A percentile compares a stretch with the other conserved stretches of the same genome.
Evolutionary conservation across 305 asterid species (phyloP).

Genomic region (Coffea humblotiana): DNA sequence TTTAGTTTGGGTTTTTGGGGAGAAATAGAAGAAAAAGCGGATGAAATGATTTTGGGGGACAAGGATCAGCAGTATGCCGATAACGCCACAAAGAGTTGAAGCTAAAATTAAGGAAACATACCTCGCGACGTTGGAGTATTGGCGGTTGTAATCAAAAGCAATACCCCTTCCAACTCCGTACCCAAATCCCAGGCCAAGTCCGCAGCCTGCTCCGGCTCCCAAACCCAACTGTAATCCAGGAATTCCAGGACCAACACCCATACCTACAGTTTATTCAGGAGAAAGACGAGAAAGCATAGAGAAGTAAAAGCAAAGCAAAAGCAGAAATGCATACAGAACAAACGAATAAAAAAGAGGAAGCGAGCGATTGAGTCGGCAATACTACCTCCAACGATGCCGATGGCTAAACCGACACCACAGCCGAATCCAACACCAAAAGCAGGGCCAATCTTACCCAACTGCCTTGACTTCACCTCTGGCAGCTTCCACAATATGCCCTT

Average conservation of each 20-base stretch:
- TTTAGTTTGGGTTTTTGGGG: too few species aligned
- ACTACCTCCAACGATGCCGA: slow-evolving; percentile 67
- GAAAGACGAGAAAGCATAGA: too few species aligned
- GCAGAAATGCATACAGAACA: not conserved
- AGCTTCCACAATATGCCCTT: slow-evolving; percentile 58
- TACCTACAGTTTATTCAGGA: too few species aligned
- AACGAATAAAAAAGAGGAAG: slow-evolving; percentile 15
- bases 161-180: not conserved
- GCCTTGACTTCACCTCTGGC: slow-evolving; percentile 54
- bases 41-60: too few species aligned
- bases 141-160: too few species aligned
- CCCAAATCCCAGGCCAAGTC: slow-evolving; percentile 83
- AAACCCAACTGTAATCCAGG: slow-evolving; percentile 85
- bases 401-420: slow-evolving; percentile 78
- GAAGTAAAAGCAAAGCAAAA: too few species aligned
- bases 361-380: too few species aligned
- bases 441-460: slow-evolving; percentile 80
- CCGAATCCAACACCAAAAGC: slow-evolving; percentile 88
- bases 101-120: too few species aligned
- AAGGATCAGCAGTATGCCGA: too few species aligned
- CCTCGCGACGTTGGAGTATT: too few species aligned
- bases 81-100: too few species aligned
- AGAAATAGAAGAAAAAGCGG: too few species aligned
- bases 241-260: not conserved
- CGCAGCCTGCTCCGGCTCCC: slow-evolving; percentile 90